A percentile compares a stretch with the other conserved stretches of the same genome.
phyloP scores from a whole-genome alignment of 1,139 yeast species.

The Hansenula anomala region DNA sequence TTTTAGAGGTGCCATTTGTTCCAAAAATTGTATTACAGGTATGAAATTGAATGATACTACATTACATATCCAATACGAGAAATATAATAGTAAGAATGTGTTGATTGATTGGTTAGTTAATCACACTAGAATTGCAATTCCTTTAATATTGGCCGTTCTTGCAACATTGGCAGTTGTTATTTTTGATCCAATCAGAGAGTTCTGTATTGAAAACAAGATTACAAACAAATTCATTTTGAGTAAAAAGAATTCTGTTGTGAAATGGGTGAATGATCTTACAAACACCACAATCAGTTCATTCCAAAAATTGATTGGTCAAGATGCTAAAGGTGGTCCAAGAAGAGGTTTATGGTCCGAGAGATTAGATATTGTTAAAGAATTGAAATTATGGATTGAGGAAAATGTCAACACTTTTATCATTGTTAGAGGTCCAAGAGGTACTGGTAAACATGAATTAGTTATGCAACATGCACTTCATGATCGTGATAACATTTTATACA shows the following conservation, averaged over 20 bases:
- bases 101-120: slow-evolving; percentile 54
- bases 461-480: slow-evolving; percentile 59
- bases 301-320: slow-evolving; percentile 31
- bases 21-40: slow-evolving; percentile 90
- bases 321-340: slow-evolving; percentile 30
- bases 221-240: slow-evolving; percentile 43
- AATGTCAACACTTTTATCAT: slow-evolving; percentile 83
- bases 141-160: slow-evolving; percentile 48
- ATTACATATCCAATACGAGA: slow-evolving; percentile 70
- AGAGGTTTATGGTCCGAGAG: slow-evolving; percentile 69
- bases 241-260: slow-evolving; percentile 28
- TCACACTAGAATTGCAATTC: slow-evolving; percentile 77
- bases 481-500: slow-evolving; percentile 53
- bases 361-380: slow-evolving; percentile 57
- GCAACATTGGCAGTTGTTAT: slow-evolving; percentile 81
- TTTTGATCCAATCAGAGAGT: slow-evolving; percentile 89
- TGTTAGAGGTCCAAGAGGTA: slow-evolving; percentile 89
- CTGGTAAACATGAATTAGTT: slow-evolving; percentile 84
- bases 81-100: slow-evolving; percentile 45
- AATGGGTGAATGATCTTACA: slow-evolving; percentile 29
- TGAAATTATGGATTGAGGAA: slow-evolving; percentile 70
- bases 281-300: slow-evolving; percentile 35
- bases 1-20: slow-evolving; percentile 71
- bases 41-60: slow-evolving; percentile 53
- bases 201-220: slow-evolving; percentile 71